Conservation (phyloP, 495 filamentous ascomycete species). For the Tuber aestivum region DNA sequence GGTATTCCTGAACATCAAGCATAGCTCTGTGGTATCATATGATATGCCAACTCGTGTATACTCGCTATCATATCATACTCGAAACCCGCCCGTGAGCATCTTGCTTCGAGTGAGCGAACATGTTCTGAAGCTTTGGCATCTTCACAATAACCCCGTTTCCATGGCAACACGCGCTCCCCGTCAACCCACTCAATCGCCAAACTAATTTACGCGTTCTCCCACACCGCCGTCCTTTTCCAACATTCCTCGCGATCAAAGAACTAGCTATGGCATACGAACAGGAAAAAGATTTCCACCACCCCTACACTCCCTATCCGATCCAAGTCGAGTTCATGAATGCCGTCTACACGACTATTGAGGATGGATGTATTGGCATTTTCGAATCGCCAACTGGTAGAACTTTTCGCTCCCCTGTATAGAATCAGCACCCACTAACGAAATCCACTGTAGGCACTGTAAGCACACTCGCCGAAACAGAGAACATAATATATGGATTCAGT, state of each 20-base stretch:
- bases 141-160: background rate
- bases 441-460: constrained; percentile 43
- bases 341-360: constrained; percentile 73
- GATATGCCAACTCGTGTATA: too few relatives aligned
- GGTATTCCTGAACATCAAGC: too few relatives aligned
- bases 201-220: background rate
- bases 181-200: background rate
- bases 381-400: constrained; percentile 80
- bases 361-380: constrained; percentile 77
- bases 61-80: too few relatives aligned
- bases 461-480: constrained; percentile 4
- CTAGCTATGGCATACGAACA: constrained; percentile 20
- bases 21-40: too few relatives aligned
- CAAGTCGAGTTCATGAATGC: constrained; percentile 86
- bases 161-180: background rate
- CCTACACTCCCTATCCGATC: constrained; percentile 83
- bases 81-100: too few relatives aligned
- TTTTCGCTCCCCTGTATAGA: constrained; percentile 3
- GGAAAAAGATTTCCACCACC: constrained; percentile 71
- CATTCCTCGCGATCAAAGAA: constrained; percentile 6
- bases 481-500: background rate
- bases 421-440: constrained; percentile 18
- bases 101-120: background rate
- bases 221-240: background rate
- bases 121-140: background rate